Base-by-base conservation (phyloP, 306 rosid genomes). In the Vigna reflexopilosa region DNA sequence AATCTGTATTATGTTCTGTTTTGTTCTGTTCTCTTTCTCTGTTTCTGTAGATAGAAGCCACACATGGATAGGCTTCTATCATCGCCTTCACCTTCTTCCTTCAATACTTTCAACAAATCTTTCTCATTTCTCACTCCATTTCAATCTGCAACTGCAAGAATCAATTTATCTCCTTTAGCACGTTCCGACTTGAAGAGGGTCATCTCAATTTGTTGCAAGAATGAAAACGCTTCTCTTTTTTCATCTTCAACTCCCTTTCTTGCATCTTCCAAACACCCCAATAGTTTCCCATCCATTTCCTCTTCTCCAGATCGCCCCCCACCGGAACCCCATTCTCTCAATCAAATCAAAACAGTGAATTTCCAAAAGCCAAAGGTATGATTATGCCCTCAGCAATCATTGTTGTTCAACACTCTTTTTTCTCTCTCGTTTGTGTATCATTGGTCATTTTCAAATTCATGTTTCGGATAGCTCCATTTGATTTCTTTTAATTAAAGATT, bases 21-120 rank as follows among this genome's bases (percentile, higher is more conserved):
- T 0, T 24, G 73, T 9, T 6, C 67, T 5, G 79, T 73, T 32
- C 73, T 40, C 38, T 69, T 8, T 67, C 28, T 64, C 50, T 75
- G 83, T 83, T 75, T 36, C 2, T 76, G 56, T 75, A 61, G 58
- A 74, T 80, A 42, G 84, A 85, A 65, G 87, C 85, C 81, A 85
- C 55, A 86, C 82, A 93, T 91, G 98, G 98, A 93, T 77, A 87
- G 97, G 92, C 96, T 93, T 87, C 87, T 93, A 30, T 93, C 86
- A 30, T 88, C 89, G 54, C 78, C 95, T 77, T 85, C 95, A 58
- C 72, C 87, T 1, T 68, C 87, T 62, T 78, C 87, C 70, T 76
- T 87, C 63, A 84, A 82, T 54, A 67, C 57, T 73, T 84, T 79
- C 6, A 83, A 64, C 3, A 86, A 74, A 22, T 64, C 83, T 42